Percentiles rank a stretch among this genome's conserved stretches.
These are phyloP conservation scores for Aspergillus sp. DNA, from an alignment of 2,329 filamentous ascomycete species.

Conservation along the genomic window DNA sequence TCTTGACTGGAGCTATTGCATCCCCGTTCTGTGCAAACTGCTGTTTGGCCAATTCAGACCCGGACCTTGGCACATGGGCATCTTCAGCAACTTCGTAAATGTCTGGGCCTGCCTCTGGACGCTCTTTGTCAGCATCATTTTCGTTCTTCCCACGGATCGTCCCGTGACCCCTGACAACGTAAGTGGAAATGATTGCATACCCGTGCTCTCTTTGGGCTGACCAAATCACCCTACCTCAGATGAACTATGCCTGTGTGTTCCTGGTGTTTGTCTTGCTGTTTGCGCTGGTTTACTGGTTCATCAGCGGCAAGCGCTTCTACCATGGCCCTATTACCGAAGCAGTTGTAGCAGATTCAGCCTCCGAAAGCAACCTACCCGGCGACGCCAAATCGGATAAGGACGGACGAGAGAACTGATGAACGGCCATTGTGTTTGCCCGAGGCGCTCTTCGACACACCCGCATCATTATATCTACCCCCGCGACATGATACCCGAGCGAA, in stretches of 20 bases:
- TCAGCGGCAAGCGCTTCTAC: constrained; percentile 4
- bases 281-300: constrained; percentile 6
- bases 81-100: neutral
- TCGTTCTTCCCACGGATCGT: constrained; percentile 1
- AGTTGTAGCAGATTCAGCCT: constrained; percentile 1
- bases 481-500: neutral
- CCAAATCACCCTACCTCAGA: neutral
- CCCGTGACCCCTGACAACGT: constrained; percentile 6
- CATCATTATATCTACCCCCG: neutral
- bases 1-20: constrained; percentile 7
- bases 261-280: constrained; percentile 5
- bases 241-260: constrained; percentile 9
- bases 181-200: neutral
- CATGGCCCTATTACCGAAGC: constrained; percentile 1
- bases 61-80: constrained; percentile 8
- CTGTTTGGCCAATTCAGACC: constrained; percentile 6
- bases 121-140: constrained; percentile 3
- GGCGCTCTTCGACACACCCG: no score
- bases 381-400: neutral
- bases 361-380: neutral
- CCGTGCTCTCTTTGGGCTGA: neutral
- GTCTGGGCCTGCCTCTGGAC: constrained; percentile 4
- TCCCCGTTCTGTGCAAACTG: constrained; percentile 3
- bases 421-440: no score
- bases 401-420: neutral